Evolutionary conservation across 2,329 filamentous ascomycete species (phyloP), one percentile per base, ranked within the genome.

Genomic region (Fusarium sp.): DNA sequence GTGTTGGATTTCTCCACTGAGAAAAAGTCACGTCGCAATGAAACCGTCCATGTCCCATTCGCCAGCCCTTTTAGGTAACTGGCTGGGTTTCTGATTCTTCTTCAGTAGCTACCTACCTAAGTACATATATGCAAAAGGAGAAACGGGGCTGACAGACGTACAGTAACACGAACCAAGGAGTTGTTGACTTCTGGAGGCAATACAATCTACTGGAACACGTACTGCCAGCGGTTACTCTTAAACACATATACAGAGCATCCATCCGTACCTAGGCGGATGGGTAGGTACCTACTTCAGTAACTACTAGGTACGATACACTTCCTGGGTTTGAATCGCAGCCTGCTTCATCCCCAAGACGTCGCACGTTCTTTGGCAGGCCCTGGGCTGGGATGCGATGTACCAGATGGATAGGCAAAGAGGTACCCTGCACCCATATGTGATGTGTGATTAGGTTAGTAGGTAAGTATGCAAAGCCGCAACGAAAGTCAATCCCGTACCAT

Each of bases 11-110:
- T 71, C 67, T 57, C 68, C 68, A 68, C 68, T 54, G 38, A 46
- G 53, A 64, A 64, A 64, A 68, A 71, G 59, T 56, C 46, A 68
- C 51, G 54, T 63, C 63, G 52, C 45, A 56, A 63, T 71, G 68
- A 71, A 70, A 71, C 67, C 68, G 38, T 64, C 59, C 34, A 50
- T 56, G 52, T 71, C 32, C 57, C 50, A 30, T 63, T 55, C 40
- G n/a, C 51, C 45, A 62, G 29, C 53, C 61, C 67, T 50, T 63
- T 70, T 71, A 30, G 62, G 67, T 38, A 70, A 70, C 50, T 50
- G 50, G 55, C 54, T 54, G 38, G 55, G 53, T 70, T 63, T 70
- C 50, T 18, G 47, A 68, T 49, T 71, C 54, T 64, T 42, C 51
- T 52, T 68, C 67, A 38, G 32, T 18, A 38, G 15, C 11, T 25